Base-by-base conservation (phyloP, 768 basidiomycete genomes). In the Leucosporidium yakuticum region DNA sequence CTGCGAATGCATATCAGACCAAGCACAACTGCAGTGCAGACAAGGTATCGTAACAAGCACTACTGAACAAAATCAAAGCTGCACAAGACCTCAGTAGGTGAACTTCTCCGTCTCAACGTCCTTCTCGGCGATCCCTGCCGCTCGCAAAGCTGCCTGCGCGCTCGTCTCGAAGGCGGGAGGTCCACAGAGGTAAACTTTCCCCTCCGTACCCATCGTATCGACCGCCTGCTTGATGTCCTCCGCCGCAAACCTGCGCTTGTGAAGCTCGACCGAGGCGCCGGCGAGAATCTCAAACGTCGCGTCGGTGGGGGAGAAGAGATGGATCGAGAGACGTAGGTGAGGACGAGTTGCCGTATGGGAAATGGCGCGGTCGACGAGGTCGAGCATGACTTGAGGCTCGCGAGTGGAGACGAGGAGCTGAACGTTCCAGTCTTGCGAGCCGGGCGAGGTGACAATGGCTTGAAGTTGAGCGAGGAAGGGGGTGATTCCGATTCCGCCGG, bases 401-500 rank as follows among this genome's bases (percentile, higher is more conserved):
- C 25, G 44, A 15, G 59, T 60, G 44, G 25, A 27, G 17, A 47
- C 25, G 27, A 60, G 15, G 25, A 60, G 17, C 39, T 60, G 25
- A 4, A 48, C 39, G 2, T 48, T 29, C 59, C 59, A 60, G 21
- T 34, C 55, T 11, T 23, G 32, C n/a, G 39, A 23, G 14, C 29
- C 25, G 15, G 39, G 5, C 5, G 23, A 2, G 14, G 39, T 15
- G 39, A 44, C 59, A 14, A 60, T 47, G 15, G 39, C n/a, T 5
- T 31, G 39, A 4, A 44, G 17, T 23, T 47, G 47, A 23, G 57
- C 34, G 29, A 69, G 50, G 29, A 69, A 59, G 27, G 68, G 68
- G 14, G 68, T 69, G 47, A 69, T 56, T n/a, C 68, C 68, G 32
- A 69, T 60, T 19, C 68, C 68, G 1, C 63, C 50, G 29, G 68